Percentiles rank a stretch among this genome's conserved stretches.
Conservation (phyloP, 768 basidiomycete genomes). For the Amanita pseudoporphyria region DNA sequence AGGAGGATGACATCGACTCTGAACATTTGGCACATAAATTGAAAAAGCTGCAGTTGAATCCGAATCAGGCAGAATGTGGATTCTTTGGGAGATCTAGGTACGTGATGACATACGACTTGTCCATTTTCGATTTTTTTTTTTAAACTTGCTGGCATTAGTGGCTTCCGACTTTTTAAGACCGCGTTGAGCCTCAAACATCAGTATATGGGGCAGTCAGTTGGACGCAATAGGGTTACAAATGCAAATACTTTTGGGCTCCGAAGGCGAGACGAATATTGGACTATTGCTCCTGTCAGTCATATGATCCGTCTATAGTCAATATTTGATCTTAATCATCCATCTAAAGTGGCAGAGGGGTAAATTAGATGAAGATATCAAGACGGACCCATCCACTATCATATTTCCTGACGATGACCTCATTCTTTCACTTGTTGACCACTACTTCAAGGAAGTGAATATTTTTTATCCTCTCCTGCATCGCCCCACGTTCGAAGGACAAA, state of each 20-base stretch:
- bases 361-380: slow-evolving; percentile 14
- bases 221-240: background rate
- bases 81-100: slow-evolving; percentile 44
- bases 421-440: slow-evolving; percentile 46
- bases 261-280: slow-evolving; percentile 43
- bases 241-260: slow-evolving; percentile 3
- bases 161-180: slow-evolving; percentile 39
- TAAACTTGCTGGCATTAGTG: slow-evolving; percentile 21
- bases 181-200: slow-evolving; percentile 51
- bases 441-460: slow-evolving; percentile 48
- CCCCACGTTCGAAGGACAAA: slow-evolving; percentile 49
- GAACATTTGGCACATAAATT: slow-evolving; percentile 22
- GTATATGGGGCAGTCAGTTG: slow-evolving; percentile 21
- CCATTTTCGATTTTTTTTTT: background rate
- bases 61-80: slow-evolving; percentile 25
- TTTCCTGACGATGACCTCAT: slow-evolving; percentile 51
- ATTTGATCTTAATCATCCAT: background rate
- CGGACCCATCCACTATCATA: slow-evolving; percentile 19
- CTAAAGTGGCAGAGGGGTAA: slow-evolving; percentile 24
- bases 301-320: background rate
- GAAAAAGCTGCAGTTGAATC: slow-evolving; percentile 21
- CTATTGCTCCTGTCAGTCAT: slow-evolving; percentile 30
- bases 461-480: slow-evolving; percentile 64
- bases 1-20: slow-evolving; percentile 13
- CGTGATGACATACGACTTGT: background rate